phyloP scores from a whole-genome alignment of 2,329 filamentous ascomycete genomes.

The Arthrobotrys sinensis region DNA sequence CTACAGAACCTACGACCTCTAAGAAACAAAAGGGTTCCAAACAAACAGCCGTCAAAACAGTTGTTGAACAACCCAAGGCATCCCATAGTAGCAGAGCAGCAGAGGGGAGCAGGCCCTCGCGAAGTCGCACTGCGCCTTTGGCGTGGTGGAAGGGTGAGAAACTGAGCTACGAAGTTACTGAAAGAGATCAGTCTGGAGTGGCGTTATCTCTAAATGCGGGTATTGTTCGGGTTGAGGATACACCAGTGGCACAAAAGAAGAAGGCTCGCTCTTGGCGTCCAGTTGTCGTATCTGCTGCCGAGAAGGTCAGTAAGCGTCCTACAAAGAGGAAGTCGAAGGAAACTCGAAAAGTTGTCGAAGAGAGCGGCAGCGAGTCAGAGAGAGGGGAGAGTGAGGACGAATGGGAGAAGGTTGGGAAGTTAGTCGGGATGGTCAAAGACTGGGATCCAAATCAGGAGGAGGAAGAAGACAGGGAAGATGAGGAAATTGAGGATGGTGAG shows the following conservation, averaged over 20 bases:
- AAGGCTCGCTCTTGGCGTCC: conserved; percentile 15
- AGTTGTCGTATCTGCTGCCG: conserved; percentile 11
- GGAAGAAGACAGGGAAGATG: conserved; percentile 38
- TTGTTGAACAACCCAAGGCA: conserved; percentile 3
- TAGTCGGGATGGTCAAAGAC: conserved; percentile 60
- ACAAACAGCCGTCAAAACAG: conserved; percentile 18
- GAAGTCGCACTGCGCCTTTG: conserved; percentile 82
- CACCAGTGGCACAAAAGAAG: conserved; percentile 29
- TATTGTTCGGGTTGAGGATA: conserved; percentile 41
- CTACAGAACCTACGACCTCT: conserved; percentile 49
- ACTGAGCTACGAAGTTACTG: conserved; percentile 76
- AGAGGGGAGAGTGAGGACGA: conserved; percentile 66
- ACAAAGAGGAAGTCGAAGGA: conserved; percentile 36
- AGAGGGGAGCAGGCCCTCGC: conserved; percentile 71
- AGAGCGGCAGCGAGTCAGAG: conserved; percentile 63
- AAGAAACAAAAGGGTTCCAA: conserved; percentile 33
- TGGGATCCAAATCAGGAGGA: conserved; percentile 33
- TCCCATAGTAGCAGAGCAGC: conserved; percentile 25
- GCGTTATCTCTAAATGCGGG: conserved; percentile 34
- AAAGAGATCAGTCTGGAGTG: conserved; percentile 67
- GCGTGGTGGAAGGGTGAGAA: conserved; percentile 90
- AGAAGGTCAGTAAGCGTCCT: conserved; percentile 15
- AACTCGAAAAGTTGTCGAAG: conserved; percentile 2
- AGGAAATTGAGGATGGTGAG: conserved; percentile 61
- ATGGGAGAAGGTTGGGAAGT: conserved; percentile 64